These are phyloP conservation scores for Juncus inflexus DNA, from an alignment of 176 grass and related monocot genomes.

Conservation along the genomic window DNA sequence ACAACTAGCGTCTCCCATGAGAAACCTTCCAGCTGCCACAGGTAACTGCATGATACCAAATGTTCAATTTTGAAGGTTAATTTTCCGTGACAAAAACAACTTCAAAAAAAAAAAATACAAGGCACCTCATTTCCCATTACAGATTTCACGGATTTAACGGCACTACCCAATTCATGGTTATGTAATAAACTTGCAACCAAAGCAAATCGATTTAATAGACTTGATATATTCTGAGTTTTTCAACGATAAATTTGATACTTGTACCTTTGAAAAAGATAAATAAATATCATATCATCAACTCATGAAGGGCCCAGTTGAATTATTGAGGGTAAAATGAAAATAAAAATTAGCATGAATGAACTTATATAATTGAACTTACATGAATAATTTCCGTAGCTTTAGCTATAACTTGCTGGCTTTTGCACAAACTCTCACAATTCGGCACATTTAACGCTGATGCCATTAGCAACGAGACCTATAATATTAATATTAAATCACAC, in stretches of 20 bases:
- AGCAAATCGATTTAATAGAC: no score
- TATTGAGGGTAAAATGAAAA: no score
- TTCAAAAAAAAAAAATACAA: neutral
- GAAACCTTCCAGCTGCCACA: slow-evolving; percentile 86
- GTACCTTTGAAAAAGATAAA: no score
- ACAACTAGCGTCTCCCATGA: slow-evolving; percentile 85
- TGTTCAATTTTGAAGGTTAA: no score
- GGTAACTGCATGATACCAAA: slow-evolving; percentile 60
- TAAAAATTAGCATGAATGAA: slow-evolving; percentile 17
- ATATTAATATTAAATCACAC: slow-evolving; percentile 5
- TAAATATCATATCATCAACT: no score
- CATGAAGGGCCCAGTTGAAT: no score
- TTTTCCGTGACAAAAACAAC: neutral
- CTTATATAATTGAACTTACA: slow-evolving; percentile 36
- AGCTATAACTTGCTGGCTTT: slow-evolving; percentile 66
- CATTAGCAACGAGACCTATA: slow-evolving; percentile 85
- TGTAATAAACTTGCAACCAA: slow-evolving; percentile 92
- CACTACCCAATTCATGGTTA: slow-evolving; percentile 93
- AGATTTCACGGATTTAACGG: slow-evolving; percentile 79
- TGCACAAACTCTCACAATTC: slow-evolving; percentile 50
- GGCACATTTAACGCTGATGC: slow-evolving; percentile 87
- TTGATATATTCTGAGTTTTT: no score
- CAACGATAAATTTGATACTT: no score
- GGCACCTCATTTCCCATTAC: slow-evolving; percentile 96
- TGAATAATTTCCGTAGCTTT: slow-evolving; percentile 99